phyloP scores from a whole-genome alignment of 805 yeast genomes.

The Kregervanrija pseudodelftensis region DNA sequence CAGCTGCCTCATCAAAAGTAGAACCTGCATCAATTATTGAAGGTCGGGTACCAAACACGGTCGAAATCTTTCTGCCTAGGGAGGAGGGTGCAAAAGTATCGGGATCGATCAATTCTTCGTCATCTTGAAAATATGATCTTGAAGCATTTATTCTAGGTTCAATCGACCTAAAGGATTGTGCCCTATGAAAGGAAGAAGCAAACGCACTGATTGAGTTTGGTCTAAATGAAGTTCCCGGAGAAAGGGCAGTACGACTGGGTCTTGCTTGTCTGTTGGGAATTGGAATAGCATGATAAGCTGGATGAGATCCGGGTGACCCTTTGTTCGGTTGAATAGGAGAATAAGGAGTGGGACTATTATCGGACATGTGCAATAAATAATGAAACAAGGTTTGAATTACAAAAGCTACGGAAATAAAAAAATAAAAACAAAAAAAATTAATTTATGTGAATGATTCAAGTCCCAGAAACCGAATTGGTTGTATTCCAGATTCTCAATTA shows the following conservation, averaged over 20 bases:
- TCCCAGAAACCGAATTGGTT: no score
- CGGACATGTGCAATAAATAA: not conserved
- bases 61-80: slow-evolving; percentile 57
- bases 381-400: not conserved
- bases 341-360: not conserved
- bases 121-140: slow-evolving; percentile 57
- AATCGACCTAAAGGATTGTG: slow-evolving; percentile 57
- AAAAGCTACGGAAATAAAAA: not conserved
- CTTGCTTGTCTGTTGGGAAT: slow-evolving; percentile 16
- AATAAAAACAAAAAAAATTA: no score
- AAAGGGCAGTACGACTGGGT: not conserved
- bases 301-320: not conserved
- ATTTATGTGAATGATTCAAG: no score
- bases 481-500: no score
- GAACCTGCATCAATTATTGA: not conserved
- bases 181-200: slow-evolving; percentile 73
- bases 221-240: slow-evolving; percentile 3
- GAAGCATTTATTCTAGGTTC: slow-evolving; percentile 50
- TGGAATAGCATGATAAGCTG: slow-evolving; percentile 18
- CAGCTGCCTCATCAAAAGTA: slow-evolving; percentile 31
- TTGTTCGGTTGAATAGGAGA: not conserved
- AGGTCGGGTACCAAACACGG: slow-evolving; percentile 31
- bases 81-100: slow-evolving; percentile 58
- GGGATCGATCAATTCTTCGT: slow-evolving; percentile 64
- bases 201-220: slow-evolving; percentile 56